Evolutionary conservation across 345 rosid genomes (phyloP).

Genomic region (Toxicodendron radicans): DNA sequence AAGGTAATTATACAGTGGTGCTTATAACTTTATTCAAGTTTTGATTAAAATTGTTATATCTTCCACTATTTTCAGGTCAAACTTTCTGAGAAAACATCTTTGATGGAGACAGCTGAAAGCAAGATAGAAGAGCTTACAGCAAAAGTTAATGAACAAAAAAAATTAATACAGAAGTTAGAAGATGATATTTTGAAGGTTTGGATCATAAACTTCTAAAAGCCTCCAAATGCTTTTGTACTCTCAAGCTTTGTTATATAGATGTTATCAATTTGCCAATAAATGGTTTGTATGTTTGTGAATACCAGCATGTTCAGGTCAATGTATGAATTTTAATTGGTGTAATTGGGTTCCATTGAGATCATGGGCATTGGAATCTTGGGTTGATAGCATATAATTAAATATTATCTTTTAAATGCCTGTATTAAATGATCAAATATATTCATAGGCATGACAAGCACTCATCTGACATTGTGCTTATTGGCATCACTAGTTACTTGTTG

Average conservation of each 20-base stretch:
- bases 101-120: constrained; percentile 75
- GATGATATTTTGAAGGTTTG: constrained; percentile 92
- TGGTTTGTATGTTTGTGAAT: background rate
- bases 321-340: constrained; percentile 4
- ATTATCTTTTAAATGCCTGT: background rate
- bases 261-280: background rate
- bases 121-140: constrained; percentile 70
- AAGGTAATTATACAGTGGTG: constrained; percentile 1
- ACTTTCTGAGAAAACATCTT: constrained; percentile 73
- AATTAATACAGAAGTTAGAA: constrained; percentile 89
- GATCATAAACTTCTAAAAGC: constrained; percentile 23
- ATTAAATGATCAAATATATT: background rate
- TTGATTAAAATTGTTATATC: constrained; percentile 4
- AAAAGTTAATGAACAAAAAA: constrained; percentile 77
- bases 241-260: constrained; percentile 8
- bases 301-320: background rate
- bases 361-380: background rate
- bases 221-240: constrained; percentile 3
- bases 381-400: background rate
- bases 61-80: constrained; percentile 54
- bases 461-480: background rate
- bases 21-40: constrained; percentile 7
- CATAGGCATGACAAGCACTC: background rate
- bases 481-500: background rate
- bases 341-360: background rate